A percentile compares a stretch with the other conserved stretches of the same genome.
Evolutionary conservation across 345 rosid genomes (phyloP).

Genomic region (Aurinia saxatilis): DNA sequence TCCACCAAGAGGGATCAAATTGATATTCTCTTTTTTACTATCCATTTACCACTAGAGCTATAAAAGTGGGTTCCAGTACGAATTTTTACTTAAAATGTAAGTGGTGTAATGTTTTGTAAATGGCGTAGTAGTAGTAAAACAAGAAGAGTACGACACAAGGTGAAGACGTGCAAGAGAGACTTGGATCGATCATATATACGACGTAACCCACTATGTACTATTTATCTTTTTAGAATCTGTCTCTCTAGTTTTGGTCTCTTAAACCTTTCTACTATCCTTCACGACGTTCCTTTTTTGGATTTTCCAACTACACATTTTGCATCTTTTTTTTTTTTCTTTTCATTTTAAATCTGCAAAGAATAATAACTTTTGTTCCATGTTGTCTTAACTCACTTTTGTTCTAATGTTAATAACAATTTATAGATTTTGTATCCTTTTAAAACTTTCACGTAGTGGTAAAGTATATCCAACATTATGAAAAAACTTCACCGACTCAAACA

Average conservation of each 20-base stretch:
- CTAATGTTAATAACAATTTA: background rate
- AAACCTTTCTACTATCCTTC: background rate
- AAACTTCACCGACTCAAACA: background rate
- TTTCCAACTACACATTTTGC: background rate
- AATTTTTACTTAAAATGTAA: background rate
- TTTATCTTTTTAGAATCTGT: background rate
- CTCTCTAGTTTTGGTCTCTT: background rate
- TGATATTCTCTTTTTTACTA: too few species aligned
- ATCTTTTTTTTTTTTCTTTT: background rate
- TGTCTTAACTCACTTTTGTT: background rate
- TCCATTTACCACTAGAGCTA: too few species aligned
- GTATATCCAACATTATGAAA: conserved; percentile 7
- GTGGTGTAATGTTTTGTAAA: conserved; percentile 5
- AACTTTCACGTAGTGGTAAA: conserved; percentile 8
- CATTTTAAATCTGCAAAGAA: background rate
- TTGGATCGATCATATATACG: background rate
- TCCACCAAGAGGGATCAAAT: too few species aligned
- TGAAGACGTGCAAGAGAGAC: conserved; percentile 9
- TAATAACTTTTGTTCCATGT: background rate
- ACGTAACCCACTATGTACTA: background rate
- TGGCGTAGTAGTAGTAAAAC: background rate
- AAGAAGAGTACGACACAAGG: conserved; percentile 4
- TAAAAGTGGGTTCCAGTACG: background rate
- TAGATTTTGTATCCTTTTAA: background rate
- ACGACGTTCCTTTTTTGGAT: conserved; percentile 7